Percentiles rank a stretch among this genome's conserved stretches.
Conservation (phyloP, 139 green algal species). For the Picochlorum costavermella region DNA sequence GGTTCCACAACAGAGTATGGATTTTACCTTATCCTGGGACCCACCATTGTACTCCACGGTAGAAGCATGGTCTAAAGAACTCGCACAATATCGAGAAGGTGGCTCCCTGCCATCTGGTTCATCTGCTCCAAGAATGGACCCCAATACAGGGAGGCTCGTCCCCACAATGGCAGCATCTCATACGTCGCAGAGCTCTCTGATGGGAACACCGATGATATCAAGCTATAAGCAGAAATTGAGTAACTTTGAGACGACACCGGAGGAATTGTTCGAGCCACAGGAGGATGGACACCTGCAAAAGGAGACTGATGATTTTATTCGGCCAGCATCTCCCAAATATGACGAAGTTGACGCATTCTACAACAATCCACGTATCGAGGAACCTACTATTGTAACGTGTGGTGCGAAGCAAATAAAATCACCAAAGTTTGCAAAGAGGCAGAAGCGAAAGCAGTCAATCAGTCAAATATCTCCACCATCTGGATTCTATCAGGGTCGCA, state of each 20-base stretch:
- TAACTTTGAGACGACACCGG: neutral
- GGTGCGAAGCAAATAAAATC: neutral
- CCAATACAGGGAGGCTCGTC: constrained; percentile 66
- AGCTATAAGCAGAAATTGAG: neutral
- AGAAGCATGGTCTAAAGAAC: constrained; percentile 37
- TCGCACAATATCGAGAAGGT: neutral
- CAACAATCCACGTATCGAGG: constrained; percentile 20
- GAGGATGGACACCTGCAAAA: neutral
- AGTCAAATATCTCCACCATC: constrained; percentile 36
- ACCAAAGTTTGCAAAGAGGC: neutral
- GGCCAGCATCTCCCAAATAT: constrained; percentile 85
- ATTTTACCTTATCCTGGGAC: constrained; percentile 1
- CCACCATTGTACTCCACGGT: constrained; percentile 26
- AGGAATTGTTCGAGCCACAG: neutral
- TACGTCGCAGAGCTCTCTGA: neutral
- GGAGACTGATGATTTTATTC: constrained; percentile 25
- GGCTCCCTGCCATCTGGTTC: no score
- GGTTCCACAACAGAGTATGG: no score
- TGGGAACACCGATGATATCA: neutral
- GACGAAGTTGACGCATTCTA: constrained; percentile 77
- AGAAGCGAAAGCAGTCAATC: constrained; percentile 1
- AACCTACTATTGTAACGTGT: neutral
- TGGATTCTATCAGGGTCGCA: constrained; percentile 2
- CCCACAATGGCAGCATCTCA: constrained; percentile 1
- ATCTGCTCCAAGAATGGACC: constrained; percentile 40